A percentile compares a stretch with the other conserved stretches of the same genome.
Conservation (phyloP, 768 basidiomycete genomes). For the Boletus pseudopeckii region DNA sequence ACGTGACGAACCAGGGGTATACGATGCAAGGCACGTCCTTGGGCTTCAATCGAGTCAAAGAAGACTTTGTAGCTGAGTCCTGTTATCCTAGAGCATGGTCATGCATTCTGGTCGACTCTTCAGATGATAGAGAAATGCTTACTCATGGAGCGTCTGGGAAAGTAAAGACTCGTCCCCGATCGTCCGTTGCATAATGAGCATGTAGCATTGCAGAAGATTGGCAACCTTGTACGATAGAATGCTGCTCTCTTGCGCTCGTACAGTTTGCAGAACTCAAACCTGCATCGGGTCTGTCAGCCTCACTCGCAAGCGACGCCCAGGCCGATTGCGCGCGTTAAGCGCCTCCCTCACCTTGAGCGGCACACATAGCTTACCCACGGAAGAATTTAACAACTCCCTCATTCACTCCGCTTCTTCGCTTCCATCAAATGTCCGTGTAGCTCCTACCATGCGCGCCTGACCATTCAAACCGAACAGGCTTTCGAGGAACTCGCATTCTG, state of each 20-base stretch:
- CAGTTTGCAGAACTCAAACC: constrained; percentile 90
- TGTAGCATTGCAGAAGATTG: constrained; percentile 93
- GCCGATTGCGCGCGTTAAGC: neutral
- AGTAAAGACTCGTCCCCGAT: constrained; percentile 82
- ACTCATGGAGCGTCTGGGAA: constrained; percentile 79
- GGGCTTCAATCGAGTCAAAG: constrained; percentile 81
- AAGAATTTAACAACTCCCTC: constrained; percentile 72
- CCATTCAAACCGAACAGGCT: constrained; percentile 69
- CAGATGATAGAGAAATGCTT: constrained; percentile 18
- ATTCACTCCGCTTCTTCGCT: constrained; percentile 78
- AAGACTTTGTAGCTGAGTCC: constrained; percentile 80
- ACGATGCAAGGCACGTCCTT: constrained; percentile 63
- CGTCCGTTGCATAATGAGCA: constrained; percentile 88
- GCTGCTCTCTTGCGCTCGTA: constrained; percentile 89
- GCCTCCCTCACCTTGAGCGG: constrained; percentile 73
- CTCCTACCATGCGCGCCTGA: constrained; percentile 65
- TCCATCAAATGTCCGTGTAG: constrained; percentile 50
- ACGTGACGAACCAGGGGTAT: constrained; percentile 47
- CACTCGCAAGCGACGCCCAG: neutral
- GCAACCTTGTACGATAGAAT: constrained; percentile 91
- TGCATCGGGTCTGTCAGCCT: constrained; percentile 27
- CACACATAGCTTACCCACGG: constrained; percentile 77
- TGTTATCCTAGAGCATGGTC: constrained; percentile 56
- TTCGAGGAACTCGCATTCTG: constrained; percentile 92
- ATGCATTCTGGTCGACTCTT: neutral